phyloP scores from a whole-genome alignment of 2,329 filamentous ascomycete species.

The Phaeosphaeria sp. region DNA sequence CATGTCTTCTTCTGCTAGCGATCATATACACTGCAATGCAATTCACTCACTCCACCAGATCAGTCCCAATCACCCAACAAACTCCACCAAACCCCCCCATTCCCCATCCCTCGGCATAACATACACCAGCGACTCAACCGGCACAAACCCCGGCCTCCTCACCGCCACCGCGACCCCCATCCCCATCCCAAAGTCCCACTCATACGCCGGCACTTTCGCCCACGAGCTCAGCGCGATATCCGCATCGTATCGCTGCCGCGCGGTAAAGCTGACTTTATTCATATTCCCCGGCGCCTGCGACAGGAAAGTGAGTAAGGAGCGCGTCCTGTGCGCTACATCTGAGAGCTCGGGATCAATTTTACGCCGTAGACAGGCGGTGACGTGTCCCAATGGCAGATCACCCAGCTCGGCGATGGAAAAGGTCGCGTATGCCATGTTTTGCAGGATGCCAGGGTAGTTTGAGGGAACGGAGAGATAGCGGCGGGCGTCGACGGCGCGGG shows the following conservation, averaged over 20 bases:
- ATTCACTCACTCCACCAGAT: no score
- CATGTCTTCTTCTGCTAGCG: no score
- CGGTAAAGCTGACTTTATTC: conserved; percentile 40
- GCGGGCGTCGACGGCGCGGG: conserved; percentile 60
- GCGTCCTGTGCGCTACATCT: conserved; percentile 38
- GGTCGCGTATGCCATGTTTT: conserved; percentile 55
- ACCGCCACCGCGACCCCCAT: conserved; percentile 58
- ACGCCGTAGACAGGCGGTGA: conserved; percentile 50
- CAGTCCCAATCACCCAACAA: background rate
- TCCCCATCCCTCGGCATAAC: conserved; percentile 36
- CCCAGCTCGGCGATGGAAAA: conserved; percentile 35
- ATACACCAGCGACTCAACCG: conserved; percentile 59
- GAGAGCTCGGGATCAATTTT: conserved; percentile 50
- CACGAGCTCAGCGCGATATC: conserved; percentile 64
- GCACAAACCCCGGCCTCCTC: conserved; percentile 55
- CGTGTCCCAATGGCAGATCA: conserved; percentile 39
- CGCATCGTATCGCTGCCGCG: conserved; percentile 20
- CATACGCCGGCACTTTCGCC: conserved; percentile 56
- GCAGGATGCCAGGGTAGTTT: conserved; percentile 58
- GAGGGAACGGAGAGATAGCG: conserved; percentile 50
- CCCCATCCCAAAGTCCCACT: conserved; percentile 56
- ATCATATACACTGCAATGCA: no score
- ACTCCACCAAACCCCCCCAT: background rate
- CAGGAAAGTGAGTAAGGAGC: conserved; percentile 53
- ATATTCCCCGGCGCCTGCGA: conserved; percentile 45